Evolutionary conservation across 1,139 yeast species (phyloP), one percentile per base, ranked within the genome.

Genomic region (Blastobotrys persicus): DNA sequence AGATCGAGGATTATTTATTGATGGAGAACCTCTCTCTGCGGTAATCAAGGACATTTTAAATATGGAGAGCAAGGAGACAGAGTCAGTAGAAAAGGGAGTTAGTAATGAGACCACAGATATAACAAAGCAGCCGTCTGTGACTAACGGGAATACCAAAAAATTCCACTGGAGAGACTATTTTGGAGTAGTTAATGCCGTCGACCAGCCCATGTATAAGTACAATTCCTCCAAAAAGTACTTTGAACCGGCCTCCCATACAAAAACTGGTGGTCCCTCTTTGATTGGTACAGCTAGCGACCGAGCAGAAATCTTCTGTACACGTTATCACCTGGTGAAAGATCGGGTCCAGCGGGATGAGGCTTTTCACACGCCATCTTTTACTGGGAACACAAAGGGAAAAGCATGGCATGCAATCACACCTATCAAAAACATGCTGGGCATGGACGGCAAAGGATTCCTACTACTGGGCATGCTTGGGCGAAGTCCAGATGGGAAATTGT

Each of bases 1-100:
- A 61, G 96, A 88, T 52, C 72, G 94, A 38, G 97, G 96, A 0
- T 62, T 88, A 12, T 91, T 91, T 59, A 75, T 92, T 1, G 96
- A 88, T 61, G 88, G 89, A 1, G 78, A 74, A 2, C 86, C 88
- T 1, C 74, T 89, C 19, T 68, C 71, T 1, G 79, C 78, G 39
- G 83, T 89, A 1, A 71, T 89, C 19, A 75, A 77, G 49, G 96
- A 86, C 31, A 59, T 65, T 12, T 60, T 64, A 6, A 61, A 52
- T 49, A 50, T 51, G 41, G 44, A 49, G 42, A 44, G 39, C 18
- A 31, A 12, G 39, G 38, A 33, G 6, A 18, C 47, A 11, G 47
- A 42, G 20, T 26, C 48, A 17, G 44, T 28, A 26, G 17, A n/a
- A n/a, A 16, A 40, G 5, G 14, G 13, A 5, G 23, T 16, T 16